phyloP scores from a whole-genome alignment of 495 filamentous ascomycete genomes.

The Aspergillus ostianus region DNA sequence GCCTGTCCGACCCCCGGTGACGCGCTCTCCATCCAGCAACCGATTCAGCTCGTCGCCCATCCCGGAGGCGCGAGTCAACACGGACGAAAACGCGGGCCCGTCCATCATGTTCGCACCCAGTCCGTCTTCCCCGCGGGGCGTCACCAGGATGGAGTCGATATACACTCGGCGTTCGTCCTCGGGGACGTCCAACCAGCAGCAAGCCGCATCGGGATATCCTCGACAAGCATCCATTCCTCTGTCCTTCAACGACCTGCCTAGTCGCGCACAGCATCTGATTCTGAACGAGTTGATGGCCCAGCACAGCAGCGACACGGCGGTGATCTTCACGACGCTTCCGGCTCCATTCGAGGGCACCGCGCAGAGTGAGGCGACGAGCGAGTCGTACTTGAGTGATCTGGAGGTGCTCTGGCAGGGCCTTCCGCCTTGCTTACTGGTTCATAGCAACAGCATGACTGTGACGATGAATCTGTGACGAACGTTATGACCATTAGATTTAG shows the following conservation, averaged over 20 bases:
- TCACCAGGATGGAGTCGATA: conserved; percentile 46
- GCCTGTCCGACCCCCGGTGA: conserved; percentile 25
- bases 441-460: conserved; percentile 89
- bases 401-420: conserved; percentile 69
- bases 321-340: conserved; percentile 80
- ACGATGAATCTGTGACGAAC: conserved; percentile 69
- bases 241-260: conserved; percentile 84
- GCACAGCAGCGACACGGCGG: conserved; percentile 69
- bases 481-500: conserved; percentile 7
- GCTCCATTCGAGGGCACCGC: conserved; percentile 74
- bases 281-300: conserved; percentile 77
- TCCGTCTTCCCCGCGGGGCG: conserved; percentile 39
- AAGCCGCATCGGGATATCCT: conserved; percentile 48
- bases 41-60: conserved; percentile 74
- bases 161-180: conserved; percentile 46
- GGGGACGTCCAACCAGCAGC: conserved; percentile 19
- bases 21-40: conserved; percentile 40
- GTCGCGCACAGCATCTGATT: conserved; percentile 79
- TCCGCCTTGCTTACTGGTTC: conserved; percentile 72
- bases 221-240: conserved; percentile 58
- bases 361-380: conserved; percentile 63
- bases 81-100: conserved; percentile 61
- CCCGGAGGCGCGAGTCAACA: conserved; percentile 66
- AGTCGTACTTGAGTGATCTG: conserved; percentile 71
- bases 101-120: conserved; percentile 75